These are phyloP conservation scores for Triticum urartu DNA, from an alignment of 176 grass and related monocot species.

Conservation along the genomic window DNA sequence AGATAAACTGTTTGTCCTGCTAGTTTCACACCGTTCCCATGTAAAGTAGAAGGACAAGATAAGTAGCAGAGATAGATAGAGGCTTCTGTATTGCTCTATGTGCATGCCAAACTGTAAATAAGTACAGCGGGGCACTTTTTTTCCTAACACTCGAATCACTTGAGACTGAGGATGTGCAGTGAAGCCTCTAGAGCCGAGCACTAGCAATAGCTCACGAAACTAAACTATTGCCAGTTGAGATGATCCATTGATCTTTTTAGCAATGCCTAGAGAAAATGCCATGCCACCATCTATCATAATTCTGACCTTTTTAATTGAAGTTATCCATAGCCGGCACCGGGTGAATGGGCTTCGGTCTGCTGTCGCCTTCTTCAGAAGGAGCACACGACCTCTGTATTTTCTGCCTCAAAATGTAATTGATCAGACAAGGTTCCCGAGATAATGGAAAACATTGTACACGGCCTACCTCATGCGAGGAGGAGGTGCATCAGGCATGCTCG, in stretches of 20 bases:
- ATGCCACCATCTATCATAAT: conserved; percentile 1
- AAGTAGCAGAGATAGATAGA: neutral
- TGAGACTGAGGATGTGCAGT: neutral
- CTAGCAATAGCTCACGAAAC: neutral
- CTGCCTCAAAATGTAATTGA: neutral
- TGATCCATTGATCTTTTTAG: neutral
- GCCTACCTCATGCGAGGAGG: neutral
- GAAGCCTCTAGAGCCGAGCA: neutral
- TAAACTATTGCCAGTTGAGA: neutral
- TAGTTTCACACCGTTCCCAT: neutral
- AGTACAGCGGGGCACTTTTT: neutral
- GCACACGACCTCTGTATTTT: neutral
- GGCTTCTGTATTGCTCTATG: neutral
- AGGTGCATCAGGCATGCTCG: neutral
- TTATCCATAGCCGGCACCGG: neutral
- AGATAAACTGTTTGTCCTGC: neutral
- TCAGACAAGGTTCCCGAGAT: neutral
- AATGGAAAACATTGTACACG: neutral
- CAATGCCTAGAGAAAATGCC: neutral
- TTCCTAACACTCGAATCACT: neutral
- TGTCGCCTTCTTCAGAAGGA: conserved; percentile 10
- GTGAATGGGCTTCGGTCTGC: neutral
- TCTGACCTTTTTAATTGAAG: conserved; percentile 35
- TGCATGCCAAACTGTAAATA: neutral
- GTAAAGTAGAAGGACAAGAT: neutral